phyloP scores from a whole-genome alignment of 2,329 filamentous ascomycete species.

The Claviceps quebecensis region DNA sequence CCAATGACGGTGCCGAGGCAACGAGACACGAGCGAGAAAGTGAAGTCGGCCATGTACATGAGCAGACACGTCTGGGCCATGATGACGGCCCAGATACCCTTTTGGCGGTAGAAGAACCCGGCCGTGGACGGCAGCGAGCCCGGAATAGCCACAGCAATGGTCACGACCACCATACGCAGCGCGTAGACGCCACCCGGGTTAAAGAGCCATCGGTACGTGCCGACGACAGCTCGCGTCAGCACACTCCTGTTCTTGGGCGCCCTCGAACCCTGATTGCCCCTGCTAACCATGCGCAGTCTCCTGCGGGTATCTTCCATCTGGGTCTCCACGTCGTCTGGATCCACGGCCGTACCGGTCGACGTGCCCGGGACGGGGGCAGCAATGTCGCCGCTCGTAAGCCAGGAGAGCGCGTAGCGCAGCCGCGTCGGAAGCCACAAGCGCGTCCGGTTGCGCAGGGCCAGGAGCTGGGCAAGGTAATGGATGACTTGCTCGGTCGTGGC shows the following conservation, averaged over 20 bases:
- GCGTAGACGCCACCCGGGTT: constrained; percentile 31
- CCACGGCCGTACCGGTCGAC: constrained; percentile 7
- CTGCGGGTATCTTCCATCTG: constrained; percentile 21
- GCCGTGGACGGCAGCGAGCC: constrained; percentile 26
- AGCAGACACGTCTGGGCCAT: constrained; percentile 34
- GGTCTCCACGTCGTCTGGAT: constrained; percentile 13
- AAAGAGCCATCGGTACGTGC: constrained; percentile 26
- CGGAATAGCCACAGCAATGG: constrained; percentile 28
- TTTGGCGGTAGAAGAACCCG: constrained; percentile 37
- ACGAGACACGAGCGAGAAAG: constrained; percentile 28
- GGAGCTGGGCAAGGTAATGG: constrained; percentile 21
- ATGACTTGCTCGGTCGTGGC: constrained; percentile 21
- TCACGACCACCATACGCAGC: constrained; percentile 32
- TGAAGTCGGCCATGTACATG: constrained; percentile 36
- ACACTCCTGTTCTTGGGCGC: constrained; percentile 7
- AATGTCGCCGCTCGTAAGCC: constrained; percentile 18
- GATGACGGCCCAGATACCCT: constrained; percentile 37
- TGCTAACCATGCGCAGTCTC: constrained; percentile 21
- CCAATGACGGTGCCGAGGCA: constrained; percentile 30
- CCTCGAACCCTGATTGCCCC: constrained; percentile 9
- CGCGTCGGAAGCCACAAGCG: constrained; percentile 30
- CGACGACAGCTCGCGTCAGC: constrained; percentile 14
- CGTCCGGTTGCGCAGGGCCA: constrained; percentile 18
- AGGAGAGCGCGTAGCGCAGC: constrained; percentile 23
- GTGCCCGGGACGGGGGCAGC: constrained; percentile 10